Conservation (phyloP, 352 stramenopile species). For the Phytophthora pistaciae region DNA sequence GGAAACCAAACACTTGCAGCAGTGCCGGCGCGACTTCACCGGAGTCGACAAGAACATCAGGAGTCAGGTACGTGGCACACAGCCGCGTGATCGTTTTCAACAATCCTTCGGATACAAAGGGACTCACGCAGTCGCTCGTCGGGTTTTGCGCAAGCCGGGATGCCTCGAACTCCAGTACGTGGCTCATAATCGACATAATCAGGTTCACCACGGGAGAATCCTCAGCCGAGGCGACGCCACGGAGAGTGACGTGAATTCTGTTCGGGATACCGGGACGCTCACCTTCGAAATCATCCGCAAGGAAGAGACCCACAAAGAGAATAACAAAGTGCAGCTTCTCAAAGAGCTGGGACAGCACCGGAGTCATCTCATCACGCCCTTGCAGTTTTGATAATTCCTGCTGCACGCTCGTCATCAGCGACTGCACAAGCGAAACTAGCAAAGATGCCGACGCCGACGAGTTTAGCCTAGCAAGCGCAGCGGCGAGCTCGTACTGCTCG, state of each 20-base stretch:
- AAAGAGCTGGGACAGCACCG: constrained; percentile 68
- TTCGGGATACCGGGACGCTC: constrained; percentile 77
- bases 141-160: constrained; percentile 66
- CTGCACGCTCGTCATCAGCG: constrained; percentile 58
- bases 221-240: constrained; percentile 21
- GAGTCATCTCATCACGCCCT: constrained; percentile 63
- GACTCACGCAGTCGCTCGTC: constrained; percentile 67
- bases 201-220: constrained; percentile 63
- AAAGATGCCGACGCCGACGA: constrained; percentile 56
- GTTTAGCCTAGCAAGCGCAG: constrained; percentile 77
- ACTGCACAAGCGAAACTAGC: constrained; percentile 70
- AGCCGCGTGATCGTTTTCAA: constrained; percentile 77
- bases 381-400: constrained; percentile 50
- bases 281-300: constrained; percentile 82
- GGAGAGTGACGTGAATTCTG: constrained; percentile 59
- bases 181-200: constrained; percentile 72
- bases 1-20: constrained; percentile 72
- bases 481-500: constrained; percentile 80
- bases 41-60: constrained; percentile 52
- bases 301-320: constrained; percentile 78
- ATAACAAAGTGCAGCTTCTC: constrained; percentile 87
- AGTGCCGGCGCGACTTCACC: constrained; percentile 56
- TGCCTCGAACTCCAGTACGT: constrained; percentile 77
- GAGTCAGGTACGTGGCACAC: constrained; percentile 77
- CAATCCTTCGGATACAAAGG: constrained; percentile 84